Base-by-base conservation (phyloP, 768 basidiomycete genomes). In the Podaxis sp. region DNA sequence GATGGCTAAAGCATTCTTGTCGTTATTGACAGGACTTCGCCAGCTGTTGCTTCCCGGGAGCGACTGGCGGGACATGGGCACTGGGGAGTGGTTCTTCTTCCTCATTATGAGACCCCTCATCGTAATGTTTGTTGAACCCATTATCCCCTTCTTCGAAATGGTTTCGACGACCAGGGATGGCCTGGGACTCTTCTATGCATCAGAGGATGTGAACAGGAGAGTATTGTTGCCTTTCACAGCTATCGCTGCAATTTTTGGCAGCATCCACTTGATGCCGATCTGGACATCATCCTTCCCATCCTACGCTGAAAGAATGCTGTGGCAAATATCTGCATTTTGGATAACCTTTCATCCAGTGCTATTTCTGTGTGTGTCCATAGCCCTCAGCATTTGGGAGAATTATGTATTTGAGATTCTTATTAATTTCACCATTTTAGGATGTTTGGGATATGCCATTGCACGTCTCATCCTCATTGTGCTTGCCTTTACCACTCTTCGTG, bases 161-260 rank as follows among this genome's bases (percentile, higher is more conserved):
- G n/a, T n/a, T n/a, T n/a, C n/a, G n/a, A n/a, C n/a, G n/a, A n/a
- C n/a, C n/a, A n/a, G n/a, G n/a, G n/a, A n/a, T n/a, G n/a, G n/a
- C n/a, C n/a, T n/a, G n/a, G n/a, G n/a, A n/a, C n/a, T 17, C 50
- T 20, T 56, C 62, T 44, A 44, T 44, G 4, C 40, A 38, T 61
- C 22, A 4, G 41, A 13, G 40, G 36, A 15, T 22, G 59, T 0
- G 17, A 57, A 6, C 17, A 22, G 0, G 2, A 8, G 41, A 20
- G 4, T 13, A 20, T 2, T 44, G 1, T 20, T 4, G 6, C 2
- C 1, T 8, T 44, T 44, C 41, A 5, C 41, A 5, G 41, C 15
- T 13, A 44, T 20, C 3, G 7, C 15, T 8, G 4, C 7, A 3
- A 13, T 44, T 5, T 44, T 44, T 44, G 41, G 41, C 7, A 6